phyloP scores from a whole-genome alignment of 1,139 yeast genomes.

The Diutina rugosa region DNA sequence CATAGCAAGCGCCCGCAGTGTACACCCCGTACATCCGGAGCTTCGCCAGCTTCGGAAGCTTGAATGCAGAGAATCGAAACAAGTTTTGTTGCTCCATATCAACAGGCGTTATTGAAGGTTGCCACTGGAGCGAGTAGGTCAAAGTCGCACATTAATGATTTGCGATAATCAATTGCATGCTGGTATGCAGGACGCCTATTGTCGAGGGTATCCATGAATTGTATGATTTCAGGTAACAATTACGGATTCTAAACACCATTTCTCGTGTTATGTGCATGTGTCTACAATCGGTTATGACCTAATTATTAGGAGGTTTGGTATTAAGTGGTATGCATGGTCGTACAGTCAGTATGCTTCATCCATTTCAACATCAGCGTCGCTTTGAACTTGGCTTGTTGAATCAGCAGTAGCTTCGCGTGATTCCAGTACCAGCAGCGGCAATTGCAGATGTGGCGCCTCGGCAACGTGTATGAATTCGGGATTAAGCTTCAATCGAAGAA shows the following conservation, averaged over 20 bases:
- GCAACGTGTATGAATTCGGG: neutral
- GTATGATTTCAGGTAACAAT: no score
- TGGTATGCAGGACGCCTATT: neutral
- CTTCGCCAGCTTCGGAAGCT: conserved; percentile 55
- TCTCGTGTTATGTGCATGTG: no score
- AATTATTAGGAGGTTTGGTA: no score
- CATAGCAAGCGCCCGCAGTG: conserved; percentile 62
- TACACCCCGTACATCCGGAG: conserved; percentile 68
- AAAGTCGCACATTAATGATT: neutral
- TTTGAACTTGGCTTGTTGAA: neutral
- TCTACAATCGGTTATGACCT: no score
- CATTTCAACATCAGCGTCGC: neutral
- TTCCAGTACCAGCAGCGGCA: neutral
- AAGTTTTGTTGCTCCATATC: neutral
- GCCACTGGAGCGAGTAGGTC: neutral
- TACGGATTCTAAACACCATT: no score
- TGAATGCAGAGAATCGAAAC: conserved; percentile 11
- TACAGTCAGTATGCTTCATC: neutral
- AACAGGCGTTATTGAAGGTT: neutral
- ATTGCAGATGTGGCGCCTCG: neutral
- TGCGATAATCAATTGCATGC: neutral
- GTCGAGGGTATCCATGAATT: no score
- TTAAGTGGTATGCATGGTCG: no score
- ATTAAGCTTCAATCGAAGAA: neutral
- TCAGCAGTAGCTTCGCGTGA: neutral